phyloP scores from a whole-genome alignment of 2,329 filamentous ascomycete genomes.

The Fusarium sp. region DNA sequence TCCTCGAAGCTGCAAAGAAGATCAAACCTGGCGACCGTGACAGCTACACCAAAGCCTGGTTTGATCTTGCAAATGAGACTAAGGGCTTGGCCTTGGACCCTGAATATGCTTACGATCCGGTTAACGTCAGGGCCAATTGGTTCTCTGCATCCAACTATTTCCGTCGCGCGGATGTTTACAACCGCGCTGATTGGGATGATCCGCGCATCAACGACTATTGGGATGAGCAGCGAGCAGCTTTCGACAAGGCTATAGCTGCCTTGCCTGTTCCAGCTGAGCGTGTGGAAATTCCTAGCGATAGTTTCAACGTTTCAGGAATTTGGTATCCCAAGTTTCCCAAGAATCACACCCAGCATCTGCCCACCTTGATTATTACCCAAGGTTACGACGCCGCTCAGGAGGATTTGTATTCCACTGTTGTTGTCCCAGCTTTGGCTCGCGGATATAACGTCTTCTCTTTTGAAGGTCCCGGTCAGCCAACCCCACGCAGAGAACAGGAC shows the following conservation, averaged over 20 bases:
- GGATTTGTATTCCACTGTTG: slow-evolving; percentile 18
- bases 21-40: slow-evolving; percentile 45
- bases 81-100: slow-evolving; percentile 39
- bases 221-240: slow-evolving; percentile 55
- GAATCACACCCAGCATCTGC: not conserved
- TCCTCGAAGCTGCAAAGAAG: slow-evolving; percentile 49
- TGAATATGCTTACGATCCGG: slow-evolving; percentile 36
- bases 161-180: slow-evolving; percentile 59
- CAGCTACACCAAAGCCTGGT: slow-evolving; percentile 44
- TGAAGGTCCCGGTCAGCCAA: slow-evolving; percentile 37
- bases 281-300: slow-evolving; percentile 46
- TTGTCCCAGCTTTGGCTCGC: slow-evolving; percentile 17
- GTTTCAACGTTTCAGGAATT: slow-evolving; percentile 56
- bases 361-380: slow-evolving; percentile 21
- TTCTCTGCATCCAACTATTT: slow-evolving; percentile 61
- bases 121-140: slow-evolving; percentile 46
- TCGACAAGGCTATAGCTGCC: slow-evolving; percentile 56
- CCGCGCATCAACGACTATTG: slow-evolving; percentile 58
- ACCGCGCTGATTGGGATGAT: slow-evolving; percentile 58
- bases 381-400: slow-evolving; percentile 39
- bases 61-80: slow-evolving; percentile 43
- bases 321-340: slow-evolving; percentile 49
- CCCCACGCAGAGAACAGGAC: slow-evolving; percentile 21
- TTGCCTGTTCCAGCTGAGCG: slow-evolving; percentile 56
- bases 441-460: slow-evolving; percentile 30